Conservation (phyloP, 768 basidiomycete species). For the Tulasnella sp. region DNA sequence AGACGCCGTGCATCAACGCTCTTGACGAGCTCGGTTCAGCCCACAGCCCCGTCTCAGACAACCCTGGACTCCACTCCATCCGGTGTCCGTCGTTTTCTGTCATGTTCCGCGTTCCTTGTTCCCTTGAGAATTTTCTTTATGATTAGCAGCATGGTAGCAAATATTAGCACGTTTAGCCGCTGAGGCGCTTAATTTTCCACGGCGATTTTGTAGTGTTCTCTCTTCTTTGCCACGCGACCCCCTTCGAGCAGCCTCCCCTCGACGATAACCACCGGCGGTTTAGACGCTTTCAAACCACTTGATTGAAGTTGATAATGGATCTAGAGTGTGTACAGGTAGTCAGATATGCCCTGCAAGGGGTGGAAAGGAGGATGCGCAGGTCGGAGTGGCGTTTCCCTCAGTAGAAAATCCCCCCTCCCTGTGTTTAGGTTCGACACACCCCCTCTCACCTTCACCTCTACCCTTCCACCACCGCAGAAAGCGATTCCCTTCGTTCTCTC, state of each 20-base stretch:
- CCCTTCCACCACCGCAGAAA: background rate
- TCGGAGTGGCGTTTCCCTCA: background rate
- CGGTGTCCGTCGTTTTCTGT: background rate
- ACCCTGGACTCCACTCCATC: background rate
- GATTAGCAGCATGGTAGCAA: background rate
- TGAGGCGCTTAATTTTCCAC: background rate
- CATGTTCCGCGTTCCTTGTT: background rate
- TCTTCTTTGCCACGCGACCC: background rate
- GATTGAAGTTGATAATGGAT: background rate
- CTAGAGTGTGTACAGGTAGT: background rate
- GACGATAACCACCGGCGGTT: background rate
- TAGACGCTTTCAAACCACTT: background rate
- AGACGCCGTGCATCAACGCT: background rate
- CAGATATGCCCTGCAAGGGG: background rate
- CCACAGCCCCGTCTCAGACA: background rate
- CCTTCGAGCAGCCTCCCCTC: background rate
- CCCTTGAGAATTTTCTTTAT: background rate
- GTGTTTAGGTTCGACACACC: constrained; percentile 4
- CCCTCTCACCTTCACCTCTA: background rate
- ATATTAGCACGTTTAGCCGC: background rate
- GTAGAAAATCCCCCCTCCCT: constrained; percentile 2
- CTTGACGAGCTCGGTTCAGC: background rate
- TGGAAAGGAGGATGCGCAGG: background rate
- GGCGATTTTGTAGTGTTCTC: background rate
- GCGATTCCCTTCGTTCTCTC: background rate